A percentile compares a stretch with the other conserved stretches of the same genome.
phyloP scores from a whole-genome alignment of 192 early-diverging fungal species.

The Gryganskiella cystojenkinii region DNA sequence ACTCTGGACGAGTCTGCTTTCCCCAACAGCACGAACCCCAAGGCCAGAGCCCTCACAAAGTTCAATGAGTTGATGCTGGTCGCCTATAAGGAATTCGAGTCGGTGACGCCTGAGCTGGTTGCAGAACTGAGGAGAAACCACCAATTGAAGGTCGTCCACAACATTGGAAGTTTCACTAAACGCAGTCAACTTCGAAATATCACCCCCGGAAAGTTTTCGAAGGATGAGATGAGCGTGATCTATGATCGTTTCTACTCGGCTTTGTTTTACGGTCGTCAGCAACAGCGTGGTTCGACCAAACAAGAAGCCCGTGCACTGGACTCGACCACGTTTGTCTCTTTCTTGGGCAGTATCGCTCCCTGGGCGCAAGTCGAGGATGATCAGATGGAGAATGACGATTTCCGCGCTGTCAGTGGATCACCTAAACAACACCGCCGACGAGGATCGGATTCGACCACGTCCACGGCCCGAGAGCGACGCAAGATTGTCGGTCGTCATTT shows the following conservation, averaged over 20 bases:
- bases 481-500: slow-evolving; percentile 48
- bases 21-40: slow-evolving; percentile 63
- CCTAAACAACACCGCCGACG: slow-evolving; percentile 34
- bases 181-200: slow-evolving; percentile 88
- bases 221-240: slow-evolving; percentile 87
- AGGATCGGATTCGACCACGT: slow-evolving; percentile 37
- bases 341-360: slow-evolving; percentile 74
- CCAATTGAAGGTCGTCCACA: slow-evolving; percentile 91
- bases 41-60: slow-evolving; percentile 71
- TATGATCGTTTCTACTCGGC: slow-evolving; percentile 92
- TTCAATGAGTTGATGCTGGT: slow-evolving; percentile 93
- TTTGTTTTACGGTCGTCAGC: slow-evolving; percentile 67
- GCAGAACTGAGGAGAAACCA: slow-evolving; percentile 83
- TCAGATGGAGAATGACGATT: slow-evolving; percentile 34
- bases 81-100: slow-evolving; percentile 92
- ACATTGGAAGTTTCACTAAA: slow-evolving; percentile 94
- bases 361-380: slow-evolving; percentile 68
- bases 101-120: slow-evolving; percentile 79
- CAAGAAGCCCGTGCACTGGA: slow-evolving; percentile 65
- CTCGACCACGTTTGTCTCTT: slow-evolving; percentile 78
- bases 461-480: slow-evolving; percentile 41
- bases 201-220: slow-evolving; percentile 79
- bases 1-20: slow-evolving; percentile 82
- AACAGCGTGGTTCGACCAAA: slow-evolving; percentile 40
- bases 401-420: not conserved